Percentiles rank a stretch among this genome's conserved stretches.
Conservation (phyloP, 192 early-diverging fungal species). For the Diversispora eburnea region DNA sequence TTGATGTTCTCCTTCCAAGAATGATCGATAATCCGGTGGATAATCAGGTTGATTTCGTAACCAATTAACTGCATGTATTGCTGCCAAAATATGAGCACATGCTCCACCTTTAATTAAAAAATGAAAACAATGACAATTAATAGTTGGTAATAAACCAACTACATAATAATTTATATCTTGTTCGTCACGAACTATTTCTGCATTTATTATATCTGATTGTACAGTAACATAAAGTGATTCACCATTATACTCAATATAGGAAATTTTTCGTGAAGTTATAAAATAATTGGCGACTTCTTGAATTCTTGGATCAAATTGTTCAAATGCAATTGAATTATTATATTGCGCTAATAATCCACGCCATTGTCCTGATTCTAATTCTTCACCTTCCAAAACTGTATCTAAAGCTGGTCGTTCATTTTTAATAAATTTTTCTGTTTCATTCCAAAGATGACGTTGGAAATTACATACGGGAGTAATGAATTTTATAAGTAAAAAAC, state of each 20-base stretch:
- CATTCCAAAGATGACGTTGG: conserved; percentile 3
- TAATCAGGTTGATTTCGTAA: neutral
- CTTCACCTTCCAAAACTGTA: neutral
- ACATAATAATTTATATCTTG: neutral
- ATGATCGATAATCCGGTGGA: no score
- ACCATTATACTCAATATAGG: neutral
- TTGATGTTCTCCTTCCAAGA: neutral
- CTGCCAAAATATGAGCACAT: conserved; percentile 6
- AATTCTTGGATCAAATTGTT: neutral
- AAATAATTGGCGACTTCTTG: neutral
- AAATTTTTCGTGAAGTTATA: neutral
- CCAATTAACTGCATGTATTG: neutral
- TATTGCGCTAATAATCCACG: neutral
- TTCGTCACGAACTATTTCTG: neutral
- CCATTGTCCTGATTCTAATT: neutral
- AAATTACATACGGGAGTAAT: conserved; percentile 11
- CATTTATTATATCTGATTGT: neutral
- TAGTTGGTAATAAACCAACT: neutral
- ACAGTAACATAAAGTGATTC: conserved; percentile 1
- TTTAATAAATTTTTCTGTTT: neutral
- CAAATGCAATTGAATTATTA: conserved; percentile 15
- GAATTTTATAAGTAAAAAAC: neutral
- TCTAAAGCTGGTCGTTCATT: neutral
- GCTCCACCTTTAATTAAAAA: neutral
- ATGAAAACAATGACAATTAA: conserved; percentile 18